These are phyloP conservation scores for Russula compacta DNA, from an alignment of 768 basidiomycete genomes.

Conservation along the genomic window DNA sequence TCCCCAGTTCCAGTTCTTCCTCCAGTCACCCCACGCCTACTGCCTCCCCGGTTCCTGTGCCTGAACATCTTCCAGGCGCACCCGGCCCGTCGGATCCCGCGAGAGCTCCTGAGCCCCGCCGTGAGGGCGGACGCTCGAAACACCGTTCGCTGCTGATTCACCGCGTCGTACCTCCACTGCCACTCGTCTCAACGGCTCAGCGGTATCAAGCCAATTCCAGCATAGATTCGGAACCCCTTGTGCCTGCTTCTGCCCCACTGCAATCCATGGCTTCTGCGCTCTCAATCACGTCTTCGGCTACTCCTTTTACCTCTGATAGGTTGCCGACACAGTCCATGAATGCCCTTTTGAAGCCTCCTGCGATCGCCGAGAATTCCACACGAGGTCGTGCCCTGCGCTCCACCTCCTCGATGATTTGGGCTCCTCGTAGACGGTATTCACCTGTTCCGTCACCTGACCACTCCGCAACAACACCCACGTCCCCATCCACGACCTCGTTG, in stretches of 20 bases:
- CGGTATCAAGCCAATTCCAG: not conserved
- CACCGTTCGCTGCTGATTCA: constrained; percentile 14
- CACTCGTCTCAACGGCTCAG: not conserved
- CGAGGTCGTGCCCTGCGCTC: constrained; percentile 10
- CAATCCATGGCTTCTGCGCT: not conserved
- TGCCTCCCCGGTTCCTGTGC: not conserved
- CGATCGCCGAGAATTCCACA: not conserved
- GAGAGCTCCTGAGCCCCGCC: not conserved
- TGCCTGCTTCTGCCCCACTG: not conserved
- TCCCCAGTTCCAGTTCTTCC: not conserved
- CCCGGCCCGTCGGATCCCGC: not conserved
- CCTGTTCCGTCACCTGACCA: constrained; percentile 11
- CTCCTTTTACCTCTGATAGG: not conserved
- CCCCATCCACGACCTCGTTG: constrained; percentile 3
- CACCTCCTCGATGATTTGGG: constrained; percentile 11
- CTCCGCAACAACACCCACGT: constrained; percentile 4
- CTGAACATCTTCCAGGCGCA: not conserved
- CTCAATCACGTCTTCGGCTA: not conserved
- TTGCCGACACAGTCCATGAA: not conserved
- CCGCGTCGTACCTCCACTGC: constrained; percentile 1
- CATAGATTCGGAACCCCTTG: not conserved
- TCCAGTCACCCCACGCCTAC: not conserved
- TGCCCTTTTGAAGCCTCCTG: not conserved
- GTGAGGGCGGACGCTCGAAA: constrained; percentile 8
- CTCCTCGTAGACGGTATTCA: not conserved